These are phyloP conservation scores for Cyberlindnera maritima DNA, from an alignment of 805 yeast species.

Conservation along the genomic window DNA sequence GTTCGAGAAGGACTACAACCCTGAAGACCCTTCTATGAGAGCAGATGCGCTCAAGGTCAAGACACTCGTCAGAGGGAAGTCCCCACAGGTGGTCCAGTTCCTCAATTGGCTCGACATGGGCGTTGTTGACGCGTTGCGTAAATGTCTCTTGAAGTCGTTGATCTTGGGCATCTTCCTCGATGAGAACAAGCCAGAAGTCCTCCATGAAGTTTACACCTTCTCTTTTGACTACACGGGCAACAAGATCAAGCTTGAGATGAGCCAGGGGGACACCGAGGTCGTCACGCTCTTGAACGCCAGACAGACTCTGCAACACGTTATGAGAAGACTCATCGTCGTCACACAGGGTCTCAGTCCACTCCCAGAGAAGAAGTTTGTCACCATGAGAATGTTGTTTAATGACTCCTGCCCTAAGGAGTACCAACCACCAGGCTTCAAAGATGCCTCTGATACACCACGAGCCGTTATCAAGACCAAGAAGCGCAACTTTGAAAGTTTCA, in stretches of 20 bases:
- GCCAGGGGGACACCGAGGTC: conserved; percentile 11
- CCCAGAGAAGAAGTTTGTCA: conserved; percentile 44
- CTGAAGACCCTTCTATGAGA: conserved; percentile 27
- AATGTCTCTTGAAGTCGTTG: conserved; percentile 41
- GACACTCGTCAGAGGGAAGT: conserved; percentile 44
- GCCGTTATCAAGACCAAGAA: conserved; percentile 31
- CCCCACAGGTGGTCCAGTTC: conserved; percentile 45
- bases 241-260: conserved; percentile 28
- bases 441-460: conserved; percentile 36
- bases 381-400: conserved; percentile 49
- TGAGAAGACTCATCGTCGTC: conserved; percentile 48
- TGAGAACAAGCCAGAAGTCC: conserved; percentile 38
- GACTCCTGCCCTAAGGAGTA: conserved; percentile 44
- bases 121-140: conserved; percentile 41
- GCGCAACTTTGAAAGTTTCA: conserved; percentile 6
- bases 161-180: conserved; percentile 45
- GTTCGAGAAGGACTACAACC: conserved; percentile 27
- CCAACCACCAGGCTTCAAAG: conserved; percentile 48
- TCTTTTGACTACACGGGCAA: conserved; percentile 39
- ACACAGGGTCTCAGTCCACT: conserved; percentile 54
- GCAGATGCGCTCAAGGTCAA: conserved; percentile 44
- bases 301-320: conserved; percentile 44
- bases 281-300: conserved; percentile 35
- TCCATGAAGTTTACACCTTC: conserved; percentile 52
- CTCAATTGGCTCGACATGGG: conserved; percentile 55